These are phyloP conservation scores for Pseudovirgaria hyperparasitica DNA, from an alignment of 2,329 filamentous ascomycete genomes.

Conservation along the genomic window DNA sequence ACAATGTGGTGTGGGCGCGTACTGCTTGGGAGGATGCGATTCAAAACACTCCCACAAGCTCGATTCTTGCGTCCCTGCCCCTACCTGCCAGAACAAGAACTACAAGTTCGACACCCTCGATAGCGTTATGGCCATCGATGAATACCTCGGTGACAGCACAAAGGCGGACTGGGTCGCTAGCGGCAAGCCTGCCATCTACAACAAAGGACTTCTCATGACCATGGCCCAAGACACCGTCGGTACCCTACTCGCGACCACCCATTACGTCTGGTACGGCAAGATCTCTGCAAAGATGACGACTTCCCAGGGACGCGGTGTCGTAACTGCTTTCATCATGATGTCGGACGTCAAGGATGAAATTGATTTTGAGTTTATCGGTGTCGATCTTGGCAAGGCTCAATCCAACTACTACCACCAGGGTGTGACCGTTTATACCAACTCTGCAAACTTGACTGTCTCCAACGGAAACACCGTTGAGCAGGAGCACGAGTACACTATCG, in stretches of 20 bases:
- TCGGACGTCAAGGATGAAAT: constrained; percentile 97
- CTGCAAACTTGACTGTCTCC: constrained; percentile 52
- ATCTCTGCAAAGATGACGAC: constrained; percentile 78
- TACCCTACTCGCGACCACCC: constrained; percentile 71
- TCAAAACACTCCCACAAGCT: constrained; percentile 70
- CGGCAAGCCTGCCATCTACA: constrained; percentile 56
- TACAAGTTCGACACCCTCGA: constrained; percentile 65
- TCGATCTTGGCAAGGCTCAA: constrained; percentile 64
- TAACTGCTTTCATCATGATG: constrained; percentile 94
- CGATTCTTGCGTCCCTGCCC: constrained; percentile 73
- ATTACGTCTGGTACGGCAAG: constrained; percentile 96
- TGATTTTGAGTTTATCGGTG: constrained; percentile 88
- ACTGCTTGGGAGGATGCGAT: constrained; percentile 92
- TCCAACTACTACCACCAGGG: constrained; percentile 98
- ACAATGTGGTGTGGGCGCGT: constrained; percentile 84
- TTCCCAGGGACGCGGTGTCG: constrained; percentile 71
- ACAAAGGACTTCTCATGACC: constrained; percentile 62
- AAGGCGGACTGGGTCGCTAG: constrained; percentile 81
- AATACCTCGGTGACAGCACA: constrained; percentile 75
- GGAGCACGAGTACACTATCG: constrained; percentile 83
- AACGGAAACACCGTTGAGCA: constrained; percentile 68
- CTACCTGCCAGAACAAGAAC: constrained; percentile 62
- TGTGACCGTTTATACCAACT: constrained; percentile 76
- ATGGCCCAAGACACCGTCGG: constrained; percentile 80
- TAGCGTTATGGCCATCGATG: constrained; percentile 54